These are phyloP conservation scores for Candida gigantensis DNA, from an alignment of 1,139 yeast genomes.

Conservation along the genomic window DNA sequence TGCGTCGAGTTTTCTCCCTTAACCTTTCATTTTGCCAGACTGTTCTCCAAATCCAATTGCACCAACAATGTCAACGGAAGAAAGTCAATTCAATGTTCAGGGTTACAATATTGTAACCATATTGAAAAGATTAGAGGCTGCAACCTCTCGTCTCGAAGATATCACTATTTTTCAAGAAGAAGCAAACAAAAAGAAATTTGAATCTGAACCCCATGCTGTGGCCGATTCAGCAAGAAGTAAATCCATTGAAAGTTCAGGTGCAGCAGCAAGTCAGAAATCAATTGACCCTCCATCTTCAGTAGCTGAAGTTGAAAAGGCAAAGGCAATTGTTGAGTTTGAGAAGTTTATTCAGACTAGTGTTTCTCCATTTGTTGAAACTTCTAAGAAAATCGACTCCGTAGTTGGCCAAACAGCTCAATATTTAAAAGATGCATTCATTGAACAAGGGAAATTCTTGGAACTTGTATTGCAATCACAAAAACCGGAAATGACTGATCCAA, in stretches of 20 bases:
- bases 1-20: not conserved
- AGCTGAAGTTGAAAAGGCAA: constrained; percentile 32
- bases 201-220: constrained; percentile 14
- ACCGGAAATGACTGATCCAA: constrained; percentile 60
- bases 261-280: constrained; percentile 2
- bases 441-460: constrained; percentile 58
- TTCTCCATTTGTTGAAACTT: constrained; percentile 59
- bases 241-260: constrained; percentile 7
- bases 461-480: constrained; percentile 63
- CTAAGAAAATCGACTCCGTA: constrained; percentile 61
- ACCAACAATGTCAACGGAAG: constrained; percentile 40
- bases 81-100: constrained; percentile 61
- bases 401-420: constrained; percentile 61
- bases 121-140: constrained; percentile 85
- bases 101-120: constrained; percentile 82
- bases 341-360: constrained; percentile 53
- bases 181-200: constrained; percentile 19
- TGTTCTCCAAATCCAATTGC: not conserved
- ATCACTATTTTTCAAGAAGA: constrained; percentile 79
- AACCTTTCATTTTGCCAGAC: not conserved
- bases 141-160: constrained; percentile 90
- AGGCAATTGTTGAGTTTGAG: constrained; percentile 55
- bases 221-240: constrained; percentile 13
- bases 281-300: constrained; percentile 1
- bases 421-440: constrained; percentile 60